These are phyloP conservation scores for Dimargaris xerosporica DNA, from an alignment of 192 early-diverging fungal species.

Conservation along the genomic window DNA sequence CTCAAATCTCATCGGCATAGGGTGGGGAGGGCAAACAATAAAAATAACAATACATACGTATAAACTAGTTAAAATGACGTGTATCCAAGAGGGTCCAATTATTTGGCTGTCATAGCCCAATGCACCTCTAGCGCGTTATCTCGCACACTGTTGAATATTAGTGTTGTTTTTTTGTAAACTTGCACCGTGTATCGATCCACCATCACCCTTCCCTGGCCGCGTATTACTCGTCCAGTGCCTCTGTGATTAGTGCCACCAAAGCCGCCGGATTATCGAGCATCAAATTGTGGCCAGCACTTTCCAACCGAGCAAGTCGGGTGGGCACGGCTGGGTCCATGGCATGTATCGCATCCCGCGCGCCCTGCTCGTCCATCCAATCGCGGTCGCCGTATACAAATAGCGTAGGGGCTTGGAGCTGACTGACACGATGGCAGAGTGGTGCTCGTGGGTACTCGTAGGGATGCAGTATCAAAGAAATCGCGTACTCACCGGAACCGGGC, in stretches of 20 bases:
- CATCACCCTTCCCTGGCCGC: too few relatives aligned
- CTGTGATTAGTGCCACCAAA: slow-evolving; percentile 18
- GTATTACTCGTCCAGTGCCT: too few relatives aligned
- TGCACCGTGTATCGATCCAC: too few relatives aligned
- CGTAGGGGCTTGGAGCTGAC: slow-evolving; percentile 49
- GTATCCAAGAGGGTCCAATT: too few relatives aligned
- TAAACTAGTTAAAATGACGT: too few relatives aligned
- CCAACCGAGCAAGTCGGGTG: slow-evolving; percentile 23
- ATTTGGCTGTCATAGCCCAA: too few relatives aligned
- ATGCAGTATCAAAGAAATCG: slow-evolving; percentile 53
- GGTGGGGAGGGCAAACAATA: too few relatives aligned
- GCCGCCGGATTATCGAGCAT: slow-evolving; percentile 68
- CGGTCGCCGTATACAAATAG: slow-evolving; percentile 60
- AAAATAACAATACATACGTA: too few relatives aligned
- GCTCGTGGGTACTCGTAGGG: slow-evolving; percentile 68
- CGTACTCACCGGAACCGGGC: slow-evolving; percentile 70
- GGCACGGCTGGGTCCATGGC: slow-evolving; percentile 35
- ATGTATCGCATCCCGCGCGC: slow-evolving; percentile 41
- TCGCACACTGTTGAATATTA: too few relatives aligned
- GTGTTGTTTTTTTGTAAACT: too few relatives aligned
- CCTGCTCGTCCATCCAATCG: slow-evolving; percentile 84
- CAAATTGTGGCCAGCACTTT: slow-evolving; percentile 65
- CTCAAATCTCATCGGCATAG: too few relatives aligned
- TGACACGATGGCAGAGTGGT: slow-evolving; percentile 55
- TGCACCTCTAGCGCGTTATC: too few relatives aligned